Evolutionary conservation across 352 stramenopile species (phyloP).

Genomic region (Phytopythium litorale): DNA sequence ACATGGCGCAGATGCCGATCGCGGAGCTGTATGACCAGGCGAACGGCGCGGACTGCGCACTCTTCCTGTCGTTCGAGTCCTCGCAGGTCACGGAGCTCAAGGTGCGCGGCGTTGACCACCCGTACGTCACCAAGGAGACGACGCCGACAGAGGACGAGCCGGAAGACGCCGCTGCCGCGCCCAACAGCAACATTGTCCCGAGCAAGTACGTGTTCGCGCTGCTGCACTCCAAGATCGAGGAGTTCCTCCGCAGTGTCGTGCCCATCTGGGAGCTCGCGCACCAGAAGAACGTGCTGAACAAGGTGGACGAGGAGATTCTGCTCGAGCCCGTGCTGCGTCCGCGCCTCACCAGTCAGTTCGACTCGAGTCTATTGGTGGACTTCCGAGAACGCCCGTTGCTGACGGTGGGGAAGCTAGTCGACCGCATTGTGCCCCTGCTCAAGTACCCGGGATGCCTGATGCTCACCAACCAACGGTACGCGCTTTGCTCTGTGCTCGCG

Average conservation of each 20-base stretch:
- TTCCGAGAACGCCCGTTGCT: constrained; percentile 86
- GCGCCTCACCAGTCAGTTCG: constrained; percentile 83
- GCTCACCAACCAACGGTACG: constrained; percentile 77
- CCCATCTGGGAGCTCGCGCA: constrained; percentile 67
- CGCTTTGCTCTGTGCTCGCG: background rate
- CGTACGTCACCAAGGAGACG: constrained; percentile 66
- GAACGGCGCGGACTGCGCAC: constrained; percentile 28
- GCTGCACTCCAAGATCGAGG: constrained; percentile 78
- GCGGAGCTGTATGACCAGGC: constrained; percentile 51
- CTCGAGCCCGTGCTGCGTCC: constrained; percentile 68
- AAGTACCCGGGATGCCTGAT: constrained; percentile 91
- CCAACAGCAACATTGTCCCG: constrained; percentile 10
- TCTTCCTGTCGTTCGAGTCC: constrained; percentile 72
- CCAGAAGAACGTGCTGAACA: constrained; percentile 70
- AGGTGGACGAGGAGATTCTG: constrained; percentile 78
- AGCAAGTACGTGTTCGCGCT: constrained; percentile 81
- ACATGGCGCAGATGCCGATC: constrained; percentile 64
- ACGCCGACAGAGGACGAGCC: constrained; percentile 1
- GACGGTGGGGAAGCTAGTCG: constrained; percentile 66
- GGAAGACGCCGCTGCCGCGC: background rate
- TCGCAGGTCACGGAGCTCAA: constrained; percentile 81
- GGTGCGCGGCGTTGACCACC: constrained; percentile 76
- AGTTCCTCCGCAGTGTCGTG: constrained; percentile 70
- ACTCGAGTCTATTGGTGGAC: constrained; percentile 86
- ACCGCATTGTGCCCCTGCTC: constrained; percentile 88